Evolutionary conservation across 2,329 filamentous ascomycete species (phyloP), one percentile per base, ranked within the genome.

Genomic region (Colletotrichum liriopes): DNA sequence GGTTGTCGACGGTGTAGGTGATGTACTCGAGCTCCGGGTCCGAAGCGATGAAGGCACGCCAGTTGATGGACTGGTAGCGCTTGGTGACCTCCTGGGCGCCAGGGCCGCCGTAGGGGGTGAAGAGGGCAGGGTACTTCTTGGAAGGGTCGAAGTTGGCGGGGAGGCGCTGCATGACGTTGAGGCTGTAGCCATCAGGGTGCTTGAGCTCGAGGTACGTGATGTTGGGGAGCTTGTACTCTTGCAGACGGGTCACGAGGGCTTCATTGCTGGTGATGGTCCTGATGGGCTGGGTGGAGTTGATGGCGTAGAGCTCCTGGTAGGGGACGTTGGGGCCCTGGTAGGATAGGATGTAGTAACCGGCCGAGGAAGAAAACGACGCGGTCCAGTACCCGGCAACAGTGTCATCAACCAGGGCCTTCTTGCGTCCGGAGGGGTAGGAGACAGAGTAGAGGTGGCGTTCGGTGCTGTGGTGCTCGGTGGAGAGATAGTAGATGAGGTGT

Each of bases 381-480:
- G 84, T 85, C 87, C 89, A 93, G 76, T 86, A 88, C 0, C 86
- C 92, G 0, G 90, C 81, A 0, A 88, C 82, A 0, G 81, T 84
- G 65, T 91, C 89, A 65, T 93, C 88, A 5, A 93, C 91, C 0
- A 93, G 86, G 0, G 91, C 81, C 8, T 84, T 90, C 55, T 89
- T 87, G 73, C 87, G 81, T 12, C 84, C 82, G 0, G 85, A 88
- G 5, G 83, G 81, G 76, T 89, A 91, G 0, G 88, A 91, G 14
- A 93, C 89, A 2, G 89, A 91, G 82, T 92, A 93, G 6, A 93
- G 76, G 75, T 93, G 92, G 2, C 89, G 86, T 77, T 93, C 91
- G 0, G 91, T 93, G 72, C 88, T 90, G 82, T 93, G 90, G 54
- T 85, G 86, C 76, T 92, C 88, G 0, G 91, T 92, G 1, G 91